phyloP scores from a whole-genome alignment of 2,329 filamentous ascomycete genomes.

The Aspergillus sp. region DNA sequence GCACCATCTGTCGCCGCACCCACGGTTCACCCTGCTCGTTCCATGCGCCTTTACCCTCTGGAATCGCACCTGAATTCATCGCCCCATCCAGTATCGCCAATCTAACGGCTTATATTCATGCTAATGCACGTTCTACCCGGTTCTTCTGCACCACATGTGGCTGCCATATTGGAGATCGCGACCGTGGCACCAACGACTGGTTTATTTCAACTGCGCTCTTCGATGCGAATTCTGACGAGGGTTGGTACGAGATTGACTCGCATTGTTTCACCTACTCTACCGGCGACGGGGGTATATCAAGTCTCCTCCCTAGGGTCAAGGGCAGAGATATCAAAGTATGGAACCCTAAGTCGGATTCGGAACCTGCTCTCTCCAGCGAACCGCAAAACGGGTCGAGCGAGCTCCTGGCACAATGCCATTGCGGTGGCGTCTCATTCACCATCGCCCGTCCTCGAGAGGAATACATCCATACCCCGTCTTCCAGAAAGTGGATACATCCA shows the following conservation, averaged over 20 bases:
- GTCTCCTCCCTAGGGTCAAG: conserved; percentile 17
- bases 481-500: conserved; percentile 17
- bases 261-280: conserved; percentile 22
- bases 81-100: conserved; percentile 19
- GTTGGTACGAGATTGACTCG: conserved; percentile 14
- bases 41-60: conserved; percentile 23
- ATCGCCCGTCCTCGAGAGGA: conserved; percentile 38
- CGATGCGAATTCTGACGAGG: conserved; percentile 8
- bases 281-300: conserved; percentile 18
- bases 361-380: too few relatives aligned
- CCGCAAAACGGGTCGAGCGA: neutral
- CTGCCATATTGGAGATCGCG: conserved; percentile 31
- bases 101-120: conserved; percentile 32
- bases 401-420: conserved; percentile 45
- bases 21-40: conserved; percentile 36
- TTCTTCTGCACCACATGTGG: conserved; percentile 49
- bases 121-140: conserved; percentile 26
- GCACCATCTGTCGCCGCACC: conserved; percentile 43
- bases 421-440: conserved; percentile 44
- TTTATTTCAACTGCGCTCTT: too few relatives aligned
- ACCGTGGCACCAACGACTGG: conserved; percentile 12
- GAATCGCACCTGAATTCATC: conserved; percentile 23
- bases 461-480: conserved; percentile 27
- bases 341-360: neutral
- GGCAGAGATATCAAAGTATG: conserved; percentile 15